Evolutionary conservation across 164 flowering plant species (phyloP).

Genomic region (Cinnamomum micranthum): DNA sequence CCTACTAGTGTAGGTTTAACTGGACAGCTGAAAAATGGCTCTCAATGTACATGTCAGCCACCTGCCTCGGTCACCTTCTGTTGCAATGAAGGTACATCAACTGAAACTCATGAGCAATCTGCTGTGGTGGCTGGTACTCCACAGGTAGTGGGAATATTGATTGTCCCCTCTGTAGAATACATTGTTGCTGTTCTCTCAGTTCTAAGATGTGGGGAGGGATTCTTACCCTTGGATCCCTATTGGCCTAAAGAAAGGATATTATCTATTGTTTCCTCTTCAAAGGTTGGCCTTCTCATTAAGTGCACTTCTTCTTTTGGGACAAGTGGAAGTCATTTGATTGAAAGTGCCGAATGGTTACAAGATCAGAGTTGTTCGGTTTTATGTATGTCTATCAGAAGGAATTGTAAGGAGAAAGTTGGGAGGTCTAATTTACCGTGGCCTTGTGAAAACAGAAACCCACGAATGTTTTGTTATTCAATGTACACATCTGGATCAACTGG

Average conservation of each 20-base stretch:
- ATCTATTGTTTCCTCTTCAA: slow-evolving; percentile 50
- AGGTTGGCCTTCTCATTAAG: slow-evolving; percentile 47
- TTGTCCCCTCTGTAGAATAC: slow-evolving; percentile 78
- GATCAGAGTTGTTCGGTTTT: slow-evolving; percentile 36
- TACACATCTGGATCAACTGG: slow-evolving; percentile 97
- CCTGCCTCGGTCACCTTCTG: background rate
- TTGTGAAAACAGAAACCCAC: slow-evolving; percentile 43
- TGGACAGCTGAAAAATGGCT: slow-evolving; percentile 9
- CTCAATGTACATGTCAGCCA: background rate
- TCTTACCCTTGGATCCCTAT: slow-evolving; percentile 79
- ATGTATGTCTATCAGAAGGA: slow-evolving; percentile 37
- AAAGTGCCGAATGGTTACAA: slow-evolving; percentile 42
- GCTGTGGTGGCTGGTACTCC: slow-evolving; percentile 15
- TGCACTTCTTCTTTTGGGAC: slow-evolving; percentile 24
- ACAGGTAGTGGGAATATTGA: slow-evolving; percentile 57
- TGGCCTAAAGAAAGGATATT: slow-evolving; percentile 75
- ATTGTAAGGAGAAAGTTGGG: slow-evolving; percentile 9
- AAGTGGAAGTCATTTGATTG: slow-evolving; percentile 18
- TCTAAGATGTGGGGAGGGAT: slow-evolving; percentile 79
- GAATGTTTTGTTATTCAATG: slow-evolving; percentile 74
- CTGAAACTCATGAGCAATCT: background rate
- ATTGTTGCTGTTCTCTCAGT: slow-evolving; percentile 70
- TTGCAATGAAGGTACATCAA: background rate
- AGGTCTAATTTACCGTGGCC: slow-evolving; percentile 37
- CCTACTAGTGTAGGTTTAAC: background rate